phyloP scores from a whole-genome alignment of 768 basidiomycete genomes.

The Psilocybe azurescens region DNA sequence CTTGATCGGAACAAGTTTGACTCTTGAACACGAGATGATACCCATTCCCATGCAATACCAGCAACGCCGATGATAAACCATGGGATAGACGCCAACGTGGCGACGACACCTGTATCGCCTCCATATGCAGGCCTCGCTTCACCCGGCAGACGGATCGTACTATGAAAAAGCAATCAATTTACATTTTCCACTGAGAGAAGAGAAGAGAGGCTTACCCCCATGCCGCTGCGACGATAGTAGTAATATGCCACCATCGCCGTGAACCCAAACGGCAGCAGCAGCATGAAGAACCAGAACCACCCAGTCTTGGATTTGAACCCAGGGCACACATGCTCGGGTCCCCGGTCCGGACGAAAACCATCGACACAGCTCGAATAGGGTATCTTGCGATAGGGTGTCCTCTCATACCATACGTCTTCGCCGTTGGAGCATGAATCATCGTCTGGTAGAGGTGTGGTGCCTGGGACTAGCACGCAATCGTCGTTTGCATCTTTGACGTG shows the following conservation, averaged over 20 bases:
- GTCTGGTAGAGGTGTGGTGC: constrained; percentile 61
- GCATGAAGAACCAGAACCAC: constrained; percentile 85
- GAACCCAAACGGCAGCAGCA: constrained; percentile 78
- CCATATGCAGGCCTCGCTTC: constrained; percentile 45
- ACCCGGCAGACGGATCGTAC: constrained; percentile 81
- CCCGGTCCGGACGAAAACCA: constrained; percentile 80
- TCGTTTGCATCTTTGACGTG: constrained; percentile 69
- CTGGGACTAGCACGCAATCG: constrained; percentile 79
- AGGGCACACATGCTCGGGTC: constrained; percentile 77
- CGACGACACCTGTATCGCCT: constrained; percentile 47
- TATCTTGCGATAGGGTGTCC: constrained; percentile 90
- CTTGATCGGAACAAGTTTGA: constrained; percentile 48
- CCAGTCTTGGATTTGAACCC: constrained; percentile 74
- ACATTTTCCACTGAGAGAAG: constrained; percentile 5
- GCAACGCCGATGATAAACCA: constrained; percentile 86
- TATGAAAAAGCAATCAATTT: constrained; percentile 31
- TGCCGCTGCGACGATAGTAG: constrained; percentile 79
- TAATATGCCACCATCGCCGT: constrained; percentile 81
- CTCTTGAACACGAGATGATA: constrained; percentile 50
- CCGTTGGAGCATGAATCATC: constrained; percentile 68
- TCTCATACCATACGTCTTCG: constrained; percentile 91
- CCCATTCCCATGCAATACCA: constrained; percentile 74
- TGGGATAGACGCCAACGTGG: constrained; percentile 85
- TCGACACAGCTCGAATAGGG: constrained; percentile 88
- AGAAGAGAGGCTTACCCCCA: constrained; percentile 62